These are phyloP conservation scores for Arthrobotrys musiformis DNA, from an alignment of 2,329 filamentous ascomycete genomes.

Conservation along the genomic window DNA sequence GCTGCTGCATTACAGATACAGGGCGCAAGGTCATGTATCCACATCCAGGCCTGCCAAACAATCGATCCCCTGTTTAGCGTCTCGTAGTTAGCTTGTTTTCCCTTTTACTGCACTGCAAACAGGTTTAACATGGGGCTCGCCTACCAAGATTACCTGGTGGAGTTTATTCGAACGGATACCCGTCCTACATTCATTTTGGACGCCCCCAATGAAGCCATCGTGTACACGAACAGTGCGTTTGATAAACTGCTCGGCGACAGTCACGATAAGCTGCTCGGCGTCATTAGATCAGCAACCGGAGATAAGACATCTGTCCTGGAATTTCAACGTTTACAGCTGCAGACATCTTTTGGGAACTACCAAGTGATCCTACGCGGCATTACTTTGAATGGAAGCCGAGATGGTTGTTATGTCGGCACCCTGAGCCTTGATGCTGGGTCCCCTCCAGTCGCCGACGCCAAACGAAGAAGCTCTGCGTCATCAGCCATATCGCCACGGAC, in stretches of 20 bases:
- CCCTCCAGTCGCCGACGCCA: not conserved
- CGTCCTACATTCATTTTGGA: conserved; percentile 49
- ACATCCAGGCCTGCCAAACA: not conserved
- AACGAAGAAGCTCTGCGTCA: conserved; percentile 6
- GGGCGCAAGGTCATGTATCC: conserved; percentile 4
- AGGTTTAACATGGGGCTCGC: conserved; percentile 38
- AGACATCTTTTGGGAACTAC: conserved; percentile 22
- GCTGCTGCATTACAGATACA: not conserved
- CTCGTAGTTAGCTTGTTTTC: conserved; percentile 3
- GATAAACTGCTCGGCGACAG: conserved; percentile 19
- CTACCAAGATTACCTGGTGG: conserved; percentile 39
- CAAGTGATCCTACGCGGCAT: conserved; percentile 38
- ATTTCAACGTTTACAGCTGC: not conserved
- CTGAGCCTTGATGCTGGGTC: conserved; percentile 7
- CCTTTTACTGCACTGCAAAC: not conserved
- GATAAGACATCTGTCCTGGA: not conserved
- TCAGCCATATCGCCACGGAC: not conserved
- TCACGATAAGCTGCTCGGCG: conserved; percentile 20
- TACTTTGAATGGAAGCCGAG: conserved; percentile 9
- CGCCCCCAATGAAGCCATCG: conserved; percentile 20
- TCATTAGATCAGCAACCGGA: conserved; percentile 11
- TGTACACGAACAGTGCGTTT: conserved; percentile 35
- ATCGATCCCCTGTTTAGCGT: conserved; percentile 15
- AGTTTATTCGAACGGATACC: conserved; percentile 44
- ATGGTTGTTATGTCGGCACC: conserved; percentile 43